phyloP scores from a whole-genome alignment of 805 yeast genomes.

The Candida caryicola region DNA sequence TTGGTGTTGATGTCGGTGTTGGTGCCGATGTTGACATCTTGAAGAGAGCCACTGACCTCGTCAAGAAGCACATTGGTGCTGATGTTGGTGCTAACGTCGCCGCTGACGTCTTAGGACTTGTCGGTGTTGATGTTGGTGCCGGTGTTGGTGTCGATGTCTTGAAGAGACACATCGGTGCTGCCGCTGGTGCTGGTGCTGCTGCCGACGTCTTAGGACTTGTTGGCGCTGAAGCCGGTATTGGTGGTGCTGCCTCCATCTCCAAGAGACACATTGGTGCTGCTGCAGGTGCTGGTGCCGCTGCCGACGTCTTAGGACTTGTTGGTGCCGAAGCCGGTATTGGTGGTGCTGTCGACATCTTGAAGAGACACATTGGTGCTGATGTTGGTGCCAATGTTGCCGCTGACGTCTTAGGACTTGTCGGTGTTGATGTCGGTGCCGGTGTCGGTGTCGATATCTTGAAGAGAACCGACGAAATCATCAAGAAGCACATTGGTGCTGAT shows the following conservation, averaged over 20 bases:
- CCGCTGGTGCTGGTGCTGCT: conserved; percentile 11
- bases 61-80: no score
- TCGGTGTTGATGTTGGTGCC: conserved; percentile 3
- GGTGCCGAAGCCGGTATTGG: conserved; percentile 1
- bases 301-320: conserved; percentile 4
- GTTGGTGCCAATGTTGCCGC: conserved; percentile 11
- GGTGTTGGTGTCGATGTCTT: conserved; percentile 3
- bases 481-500: conserved; percentile 10
- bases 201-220: conserved; percentile 9
- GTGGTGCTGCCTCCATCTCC: conserved; percentile 11
- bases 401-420: conserved; percentile 8
- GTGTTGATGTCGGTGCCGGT: conserved; percentile 7
- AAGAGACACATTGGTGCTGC: conserved; percentile 17
- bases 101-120: no score
- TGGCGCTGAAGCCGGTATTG: conserved; percentile 9
- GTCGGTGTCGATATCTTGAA: conserved; percentile 6
- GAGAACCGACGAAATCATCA: neutral
- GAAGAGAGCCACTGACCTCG: no score
- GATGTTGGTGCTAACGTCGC: no score
- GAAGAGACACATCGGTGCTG: conserved; percentile 12
- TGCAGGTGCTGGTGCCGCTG: conserved; percentile 11
- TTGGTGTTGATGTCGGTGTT: no score
- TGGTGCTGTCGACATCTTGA: conserved; percentile 4
- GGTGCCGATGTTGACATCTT: no score
- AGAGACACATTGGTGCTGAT: conserved; percentile 2